These are phyloP conservation scores for Pseudonectria buxi DNA, from an alignment of 2,329 filamentous ascomycete genomes.

Conservation along the genomic window DNA sequence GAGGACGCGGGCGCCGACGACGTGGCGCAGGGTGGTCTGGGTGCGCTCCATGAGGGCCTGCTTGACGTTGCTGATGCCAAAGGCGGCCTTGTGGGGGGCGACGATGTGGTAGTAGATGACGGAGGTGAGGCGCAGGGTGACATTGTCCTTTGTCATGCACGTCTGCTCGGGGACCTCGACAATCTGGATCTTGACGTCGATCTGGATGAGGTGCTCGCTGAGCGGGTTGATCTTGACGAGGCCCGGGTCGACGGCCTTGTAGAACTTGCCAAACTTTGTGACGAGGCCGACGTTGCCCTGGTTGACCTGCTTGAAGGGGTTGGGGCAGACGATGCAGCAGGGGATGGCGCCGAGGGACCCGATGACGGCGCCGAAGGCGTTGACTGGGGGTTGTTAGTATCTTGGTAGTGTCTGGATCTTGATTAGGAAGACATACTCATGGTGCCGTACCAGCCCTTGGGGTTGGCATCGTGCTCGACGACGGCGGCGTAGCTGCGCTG, in stretches of 20 bases:
- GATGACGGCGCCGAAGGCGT: slow-evolving; percentile 64
- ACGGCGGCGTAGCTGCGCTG: slow-evolving; percentile 71
- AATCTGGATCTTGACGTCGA: slow-evolving; percentile 99
- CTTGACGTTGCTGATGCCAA: slow-evolving; percentile 89
- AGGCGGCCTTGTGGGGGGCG: slow-evolving; percentile 91
- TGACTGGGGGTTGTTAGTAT: slow-evolving; percentile 49
- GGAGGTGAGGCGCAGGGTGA: slow-evolving; percentile 84
- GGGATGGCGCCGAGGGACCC: slow-evolving; percentile 81
- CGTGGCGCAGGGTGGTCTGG: slow-evolving; percentile 93
- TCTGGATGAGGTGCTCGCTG: slow-evolving; percentile 79
- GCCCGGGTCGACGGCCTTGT: slow-evolving; percentile 91
- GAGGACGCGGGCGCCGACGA: slow-evolving; percentile 88
- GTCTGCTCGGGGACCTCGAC: slow-evolving; percentile 93
- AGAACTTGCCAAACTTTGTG: slow-evolving; percentile 91
- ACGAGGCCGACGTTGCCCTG: slow-evolving; percentile 95
- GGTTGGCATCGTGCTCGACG: slow-evolving; percentile 57
- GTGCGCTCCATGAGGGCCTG: slow-evolving; percentile 97
- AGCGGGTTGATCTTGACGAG: slow-evolving; percentile 97
- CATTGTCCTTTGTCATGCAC: slow-evolving; percentile 99
- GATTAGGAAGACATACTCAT: slow-evolving; percentile 57
- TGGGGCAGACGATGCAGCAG: slow-evolving; percentile 86
- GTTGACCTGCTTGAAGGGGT: slow-evolving; percentile 86
- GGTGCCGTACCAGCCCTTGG: slow-evolving; percentile 80
- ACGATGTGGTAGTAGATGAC: slow-evolving; percentile 99
- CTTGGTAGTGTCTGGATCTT: slow-evolving; percentile 1